phyloP scores from a whole-genome alignment of 371 early-diverging fungal genomes.

The Smittium culicis region DNA sequence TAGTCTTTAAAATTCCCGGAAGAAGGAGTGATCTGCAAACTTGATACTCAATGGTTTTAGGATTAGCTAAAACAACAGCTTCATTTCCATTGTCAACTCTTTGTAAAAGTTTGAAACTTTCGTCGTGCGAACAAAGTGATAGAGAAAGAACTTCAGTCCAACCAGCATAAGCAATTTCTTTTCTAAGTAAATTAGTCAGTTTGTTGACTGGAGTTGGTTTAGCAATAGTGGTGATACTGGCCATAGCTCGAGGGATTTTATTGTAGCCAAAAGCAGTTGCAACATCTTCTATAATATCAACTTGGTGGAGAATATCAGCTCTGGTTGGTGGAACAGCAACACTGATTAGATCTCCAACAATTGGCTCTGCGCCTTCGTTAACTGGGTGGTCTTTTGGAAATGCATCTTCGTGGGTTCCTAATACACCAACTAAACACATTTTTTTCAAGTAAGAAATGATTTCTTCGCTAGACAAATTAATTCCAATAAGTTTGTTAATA shows the following conservation, averaged over 20 bases:
- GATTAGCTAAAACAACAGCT: conserved; percentile 88
- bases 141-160: conserved; percentile 95
- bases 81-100: conserved; percentile 56
- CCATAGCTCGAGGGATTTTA: conserved; percentile 72
- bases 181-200: conserved; percentile 74
- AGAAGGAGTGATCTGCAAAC: conserved; percentile 89
- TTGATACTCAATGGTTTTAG: conserved; percentile 90
- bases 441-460: conserved; percentile 61
- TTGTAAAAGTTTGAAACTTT: conserved; percentile 82
- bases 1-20: conserved; percentile 93
- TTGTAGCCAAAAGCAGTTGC: conserved; percentile 99
- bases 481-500: conserved; percentile 74
- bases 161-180: conserved; percentile 84
- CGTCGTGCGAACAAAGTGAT: conserved; percentile 93
- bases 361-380: conserved; percentile 19
- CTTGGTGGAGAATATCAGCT: conserved; percentile 92
- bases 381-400: conserved; percentile 36
- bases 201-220: conserved; percentile 89
- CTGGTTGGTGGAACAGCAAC: conserved; percentile 87
- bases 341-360: conserved; percentile 34
- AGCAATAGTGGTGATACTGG: conserved; percentile 73
- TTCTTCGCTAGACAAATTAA: conserved; percentile 54
- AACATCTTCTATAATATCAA: conserved; percentile 98
- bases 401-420: conserved; percentile 13
- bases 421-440: conserved; percentile 52